phyloP scores from a whole-genome alignment of 257 asterid genomes.

The Gardenia jasminoides region DNA sequence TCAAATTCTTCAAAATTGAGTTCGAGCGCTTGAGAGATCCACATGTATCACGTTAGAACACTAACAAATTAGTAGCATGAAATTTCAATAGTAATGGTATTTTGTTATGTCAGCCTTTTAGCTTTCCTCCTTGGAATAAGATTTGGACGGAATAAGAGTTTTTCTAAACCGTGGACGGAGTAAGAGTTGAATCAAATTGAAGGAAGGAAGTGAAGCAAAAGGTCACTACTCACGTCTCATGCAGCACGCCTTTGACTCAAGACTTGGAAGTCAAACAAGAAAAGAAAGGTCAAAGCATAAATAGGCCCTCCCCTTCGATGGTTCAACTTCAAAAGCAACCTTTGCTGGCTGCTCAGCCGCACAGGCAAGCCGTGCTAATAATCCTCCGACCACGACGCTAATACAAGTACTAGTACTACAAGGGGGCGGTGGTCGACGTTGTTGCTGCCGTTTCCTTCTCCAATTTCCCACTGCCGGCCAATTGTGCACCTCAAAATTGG shows the following conservation, averaged over 20 bases:
- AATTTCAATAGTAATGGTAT: neutral
- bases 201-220: neutral
- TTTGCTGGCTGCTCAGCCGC: too few species aligned
- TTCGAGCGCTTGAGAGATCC: too few species aligned
- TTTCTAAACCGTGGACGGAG: neutral
- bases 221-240: neutral
- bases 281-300: neutral
- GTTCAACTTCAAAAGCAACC: too few species aligned
- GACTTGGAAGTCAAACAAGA: neutral
- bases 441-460: neutral
- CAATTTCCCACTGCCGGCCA: slow-evolving; percentile 6
- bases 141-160: too few species aligned
- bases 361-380: too few species aligned
- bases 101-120: too few species aligned
- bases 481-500: neutral
- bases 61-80: too few species aligned
- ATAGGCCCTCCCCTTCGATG: neutral
- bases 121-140: too few species aligned
- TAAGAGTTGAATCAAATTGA: neutral
- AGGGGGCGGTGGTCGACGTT: neutral
- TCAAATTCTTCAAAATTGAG: too few species aligned
- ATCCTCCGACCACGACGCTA: neutral
- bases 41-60: too few species aligned
- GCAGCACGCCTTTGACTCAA: neutral
- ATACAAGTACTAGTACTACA: too few species aligned